Evolutionary conservation across 2,329 filamentous ascomycete species (phyloP), one percentile per base, ranked within the genome.

Genomic region (Alternaria longipes): DNA sequence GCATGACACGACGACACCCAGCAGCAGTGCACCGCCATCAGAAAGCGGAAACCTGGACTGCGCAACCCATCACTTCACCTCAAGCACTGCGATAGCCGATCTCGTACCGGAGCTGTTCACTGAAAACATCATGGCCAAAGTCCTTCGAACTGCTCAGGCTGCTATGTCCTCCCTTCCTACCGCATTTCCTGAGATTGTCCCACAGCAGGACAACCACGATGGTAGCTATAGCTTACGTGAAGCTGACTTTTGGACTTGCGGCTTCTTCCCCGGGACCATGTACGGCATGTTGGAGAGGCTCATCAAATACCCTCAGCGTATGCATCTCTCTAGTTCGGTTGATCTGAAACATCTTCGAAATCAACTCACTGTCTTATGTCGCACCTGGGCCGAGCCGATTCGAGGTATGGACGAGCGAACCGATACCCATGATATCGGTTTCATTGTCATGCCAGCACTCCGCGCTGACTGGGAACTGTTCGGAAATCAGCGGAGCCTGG

Each of bases 191-290:
- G 67, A 70, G 32, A 65, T 61, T 9, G 66, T 67, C 8, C 57
- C 64, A 4, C 67, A 70, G 28, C 55, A 67, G 4, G n/a, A 5
- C 3, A 56, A 38, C 7, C 41, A 57, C 24, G 59, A 64, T 51
- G 67, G 66, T 9, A 69, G 65, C 14, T 84, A 83, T 58, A 74
- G 80, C 18, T 79, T 82, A 55, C 72, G 80, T 12, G 72, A 77
- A 28, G 69, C 78, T 0, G 74, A 80, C 9, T 83, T 83, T 57
- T 84, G 82, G 83, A 84, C 82, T 0, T 82, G 79, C 2, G 82
- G 82, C 0, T 84, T 84, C 74, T 84, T 84, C 55, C 82, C 82
- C 0, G 82, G 82, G 0, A 77, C 74, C 3, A 62, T 84, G 2
- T 83, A 83, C 55, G 69, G 79, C 1, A 71, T 84, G 0, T 69